Conservation (phyloP, 2,329 filamentous ascomycete genomes). For the Bimuria novae-zelandiae region DNA sequence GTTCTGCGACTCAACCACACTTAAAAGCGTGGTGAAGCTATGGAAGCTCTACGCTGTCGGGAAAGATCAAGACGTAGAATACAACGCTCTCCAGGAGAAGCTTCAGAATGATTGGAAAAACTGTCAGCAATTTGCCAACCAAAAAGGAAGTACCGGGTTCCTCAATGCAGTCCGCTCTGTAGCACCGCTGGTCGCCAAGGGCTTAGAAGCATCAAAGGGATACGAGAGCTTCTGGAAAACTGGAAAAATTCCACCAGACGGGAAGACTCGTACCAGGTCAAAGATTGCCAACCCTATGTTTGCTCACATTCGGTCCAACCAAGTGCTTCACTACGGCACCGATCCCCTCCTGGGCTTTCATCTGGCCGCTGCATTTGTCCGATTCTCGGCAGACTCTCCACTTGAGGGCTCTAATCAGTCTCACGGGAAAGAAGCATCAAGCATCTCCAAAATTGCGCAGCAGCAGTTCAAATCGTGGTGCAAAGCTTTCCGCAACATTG, state of each 20-base stretch:
- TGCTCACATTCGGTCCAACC: constrained; percentile 22
- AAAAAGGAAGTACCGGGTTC: no score
- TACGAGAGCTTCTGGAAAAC: constrained; percentile 32
- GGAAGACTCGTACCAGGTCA: constrained; percentile 10
- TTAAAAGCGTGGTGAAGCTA: constrained; percentile 48
- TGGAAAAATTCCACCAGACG: constrained; percentile 6
- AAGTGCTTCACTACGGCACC: constrained; percentile 53
- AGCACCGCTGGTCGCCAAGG: constrained; percentile 28
- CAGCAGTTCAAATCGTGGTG: constrained; percentile 56
- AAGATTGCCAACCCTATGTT: constrained; percentile 52
- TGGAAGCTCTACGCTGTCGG: constrained; percentile 47
- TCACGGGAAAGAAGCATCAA: not conserved
- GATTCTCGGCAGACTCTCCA: constrained; percentile 2
- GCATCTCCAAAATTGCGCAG: constrained; percentile 40
- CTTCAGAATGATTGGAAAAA: constrained; percentile 8
- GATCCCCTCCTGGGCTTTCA: constrained; percentile 63
- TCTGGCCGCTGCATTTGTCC: constrained; percentile 46
- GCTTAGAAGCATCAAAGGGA: constrained; percentile 8
- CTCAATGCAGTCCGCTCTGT: constrained; percentile 21
- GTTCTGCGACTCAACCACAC: constrained; percentile 57
- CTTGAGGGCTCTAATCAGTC: not conserved
- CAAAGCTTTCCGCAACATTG: constrained; percentile 44
- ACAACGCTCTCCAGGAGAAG: not conserved
- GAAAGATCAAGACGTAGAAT: not conserved
- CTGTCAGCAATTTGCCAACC: not conserved